Base-by-base conservation (phyloP, 2,329 filamentous ascomycete species). In the Pseudocercospora macadamiae region DNA sequence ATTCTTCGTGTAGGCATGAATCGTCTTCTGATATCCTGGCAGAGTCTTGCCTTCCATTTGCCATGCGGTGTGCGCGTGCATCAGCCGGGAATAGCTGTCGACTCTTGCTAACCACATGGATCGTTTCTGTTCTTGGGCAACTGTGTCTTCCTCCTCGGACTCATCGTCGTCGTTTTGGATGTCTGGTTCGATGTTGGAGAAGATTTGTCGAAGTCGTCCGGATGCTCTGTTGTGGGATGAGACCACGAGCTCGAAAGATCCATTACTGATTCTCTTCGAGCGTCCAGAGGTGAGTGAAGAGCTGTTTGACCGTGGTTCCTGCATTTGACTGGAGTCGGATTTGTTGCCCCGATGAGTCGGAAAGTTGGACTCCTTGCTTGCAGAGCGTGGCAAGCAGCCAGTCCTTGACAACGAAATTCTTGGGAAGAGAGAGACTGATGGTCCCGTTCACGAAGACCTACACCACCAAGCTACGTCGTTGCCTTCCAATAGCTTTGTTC, bases 1-100 rank as follows among this genome's bases (percentile, higher is more conserved):
- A 32, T 64, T 58, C 39, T 66, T 44, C 3, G 67, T 69, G 54
- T 64, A 64, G 12, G 64, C 66, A 39, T 70, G 65, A 66, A 71
- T 69, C 1, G 62, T 65, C 26, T 61, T 59, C 10, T 62, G 56
- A 32, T 70, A 71, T 34, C 55, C 57, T 14, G 64, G 64, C 26
- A 68, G 25, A 4, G 62, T 67, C 3, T 45, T 57, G 10, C 55
- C 57, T 9, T 56, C 37, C 30, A 66, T 53, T 48, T 69, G 67
- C n/a, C 44, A 61, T 16, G 53, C 49, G 2, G 64, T 65, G 34
- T 68, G 63, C 3, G 60, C 60, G 51, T 66, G 59, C 62, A 70
- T 67, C 23, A 60, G 45, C 14, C 66, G 64, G 12, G 52, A 60
- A 56, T 68, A 70, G 44, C 44, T 59, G 14, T 63, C 47, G 25